phyloP scores from a whole-genome alignment of 805 yeast genomes.

The Lachancea fermentati region DNA sequence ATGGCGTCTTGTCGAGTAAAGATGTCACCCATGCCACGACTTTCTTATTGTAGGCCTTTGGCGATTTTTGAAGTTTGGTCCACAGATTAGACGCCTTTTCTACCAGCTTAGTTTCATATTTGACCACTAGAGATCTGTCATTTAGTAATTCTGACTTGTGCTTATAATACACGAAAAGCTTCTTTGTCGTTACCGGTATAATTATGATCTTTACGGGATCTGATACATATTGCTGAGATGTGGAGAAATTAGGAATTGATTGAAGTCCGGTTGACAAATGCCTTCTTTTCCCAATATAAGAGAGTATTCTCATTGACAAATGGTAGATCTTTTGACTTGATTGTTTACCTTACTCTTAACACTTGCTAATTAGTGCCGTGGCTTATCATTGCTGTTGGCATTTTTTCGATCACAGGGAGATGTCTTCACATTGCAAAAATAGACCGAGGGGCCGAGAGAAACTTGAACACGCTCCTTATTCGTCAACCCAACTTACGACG shows the following conservation, averaged over 20 bases:
- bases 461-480: background rate
- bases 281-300: background rate
- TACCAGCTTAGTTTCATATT: slow-evolving; percentile 41
- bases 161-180: slow-evolving; percentile 65
- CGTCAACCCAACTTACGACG: no score
- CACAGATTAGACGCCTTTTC: slow-evolving; percentile 53
- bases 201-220: slow-evolving; percentile 58
- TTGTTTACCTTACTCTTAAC: background rate
- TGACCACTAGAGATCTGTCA: slow-evolving; percentile 33
- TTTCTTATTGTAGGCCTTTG: slow-evolving; percentile 48
- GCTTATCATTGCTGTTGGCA: background rate
- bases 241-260: background rate
- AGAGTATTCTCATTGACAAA: background rate
- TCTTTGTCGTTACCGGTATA: slow-evolving; percentile 61
- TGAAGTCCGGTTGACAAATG: background rate
- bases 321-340: background rate
- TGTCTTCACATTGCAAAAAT: background rate
- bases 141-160: slow-evolving; percentile 38
- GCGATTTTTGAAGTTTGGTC: slow-evolving; percentile 54
- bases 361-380: background rate
- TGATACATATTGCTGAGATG: slow-evolving; percentile 16
- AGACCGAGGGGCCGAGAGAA: background rate
- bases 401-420: background rate
- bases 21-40: slow-evolving; percentile 49
- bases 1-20: slow-evolving; percentile 61